Percentiles rank a stretch among this genome's conserved stretches.
phyloP scores from a whole-genome alignment of 768 basidiomycete genomes.

The Psilocybe sp. region DNA sequence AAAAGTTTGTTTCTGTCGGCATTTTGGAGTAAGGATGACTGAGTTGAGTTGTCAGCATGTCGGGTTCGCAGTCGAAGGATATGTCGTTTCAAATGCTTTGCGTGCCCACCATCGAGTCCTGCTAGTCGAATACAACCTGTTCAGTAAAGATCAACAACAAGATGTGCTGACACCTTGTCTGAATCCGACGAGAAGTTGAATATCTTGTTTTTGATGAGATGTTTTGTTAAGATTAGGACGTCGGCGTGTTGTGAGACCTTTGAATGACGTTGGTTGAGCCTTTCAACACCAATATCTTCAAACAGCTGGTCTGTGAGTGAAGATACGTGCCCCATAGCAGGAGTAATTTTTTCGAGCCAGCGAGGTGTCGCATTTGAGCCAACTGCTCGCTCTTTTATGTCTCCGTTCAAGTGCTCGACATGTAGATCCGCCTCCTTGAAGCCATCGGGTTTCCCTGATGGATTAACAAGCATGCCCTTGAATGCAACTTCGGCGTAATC shows the following conservation, averaged over 20 bases:
- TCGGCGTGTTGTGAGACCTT: constrained; percentile 19
- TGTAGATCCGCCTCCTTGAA: constrained; percentile 22
- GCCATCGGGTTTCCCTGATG: constrained; percentile 6
- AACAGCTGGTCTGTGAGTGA: constrained; percentile 13
- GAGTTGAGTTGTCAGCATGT: constrained; percentile 1
- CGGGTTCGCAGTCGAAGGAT: constrained; percentile 3
- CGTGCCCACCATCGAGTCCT: constrained; percentile 7
- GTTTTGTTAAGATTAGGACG: constrained; percentile 11
- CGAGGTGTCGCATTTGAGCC: constrained; percentile 18
- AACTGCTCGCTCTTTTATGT: constrained; percentile 19
- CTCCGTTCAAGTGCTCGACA: constrained; percentile 21
- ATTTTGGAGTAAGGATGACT: too few species aligned
- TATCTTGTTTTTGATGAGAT: constrained; percentile 5
- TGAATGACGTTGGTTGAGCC: constrained; percentile 14
- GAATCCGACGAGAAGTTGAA: constrained; percentile 5
- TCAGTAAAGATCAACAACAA: constrained; percentile 5
- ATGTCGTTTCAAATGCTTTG: constrained; percentile 12
- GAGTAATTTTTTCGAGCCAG: constrained; percentile 18
- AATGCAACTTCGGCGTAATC: constrained; percentile 13
- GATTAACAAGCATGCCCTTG: constrained; percentile 21
- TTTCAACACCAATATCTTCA: constrained; percentile 16
- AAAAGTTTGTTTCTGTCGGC: too few species aligned
- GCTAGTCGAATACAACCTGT: constrained; percentile 1
- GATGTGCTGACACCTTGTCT: neutral
- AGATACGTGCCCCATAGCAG: constrained; percentile 18